Base-by-base conservation (phyloP, 768 basidiomycete genomes). In the Russula emetica region DNA sequence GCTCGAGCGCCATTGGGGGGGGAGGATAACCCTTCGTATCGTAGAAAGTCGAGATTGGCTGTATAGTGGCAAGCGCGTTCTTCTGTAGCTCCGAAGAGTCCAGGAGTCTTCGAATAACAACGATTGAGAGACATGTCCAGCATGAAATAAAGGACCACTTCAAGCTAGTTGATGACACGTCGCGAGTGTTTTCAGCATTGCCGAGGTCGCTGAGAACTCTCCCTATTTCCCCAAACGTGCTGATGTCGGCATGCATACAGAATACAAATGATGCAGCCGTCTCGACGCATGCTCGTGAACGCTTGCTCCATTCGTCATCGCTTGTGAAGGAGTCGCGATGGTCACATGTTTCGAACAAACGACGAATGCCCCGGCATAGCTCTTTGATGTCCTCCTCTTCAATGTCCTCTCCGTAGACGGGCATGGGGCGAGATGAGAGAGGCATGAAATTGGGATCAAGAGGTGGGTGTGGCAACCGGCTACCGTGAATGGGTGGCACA, bases 51-150 rank as follows among this genome's bases (percentile, higher is more conserved):
- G 4, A 28, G 28, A 28, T 28, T n/a, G n/a, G n/a, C n/a, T n/a
- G n/a, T n/a, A n/a, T n/a, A 28, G 28, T 4, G 28, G 28, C 28
- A 28, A 28, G 28, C 32, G 63, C 66, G 40, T n/a, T 38, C 14
- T 36, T 0, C 38, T n/a, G n/a, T 34, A 44, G 28, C 20, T 47
- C 24, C 11, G 16, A 3, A 3, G 20, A 13, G 5, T 45, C 26
- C 5, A 64, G 34, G 55, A 58, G 38, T 44, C 58, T 34, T n/a
- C 53, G 56, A 10, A 38, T 61, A 42, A 51, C 53, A 26, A 67
- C 36, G 26, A 64, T 30, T 3, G 66, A n/a, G 36, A 67, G 63
- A 50, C 63, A 61, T 47, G 56, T 67, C 66, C 66, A 67, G 13
- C 60, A 55, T 22, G 24, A 47, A 1, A 52, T 40, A n/a, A 67